phyloP scores from a whole-genome alignment of 768 basidiomycete species.

The Boletales sp. region DNA sequence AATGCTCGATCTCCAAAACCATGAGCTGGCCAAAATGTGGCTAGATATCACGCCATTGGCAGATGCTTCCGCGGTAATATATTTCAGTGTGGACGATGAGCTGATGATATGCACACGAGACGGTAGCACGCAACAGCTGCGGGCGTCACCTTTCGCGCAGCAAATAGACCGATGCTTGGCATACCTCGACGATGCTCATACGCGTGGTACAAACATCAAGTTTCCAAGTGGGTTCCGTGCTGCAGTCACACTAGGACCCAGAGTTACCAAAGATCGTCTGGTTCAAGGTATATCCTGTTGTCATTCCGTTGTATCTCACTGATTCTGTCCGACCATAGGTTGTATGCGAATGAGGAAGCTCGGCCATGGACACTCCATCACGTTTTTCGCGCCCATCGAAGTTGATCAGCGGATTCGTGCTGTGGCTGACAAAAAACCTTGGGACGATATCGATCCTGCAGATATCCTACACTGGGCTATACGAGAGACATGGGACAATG shows the following conservation, averaged over 20 bases:
- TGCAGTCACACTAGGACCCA: slow-evolving; percentile 11
- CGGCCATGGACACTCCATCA: slow-evolving; percentile 43
- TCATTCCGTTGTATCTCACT: too few relatives aligned
- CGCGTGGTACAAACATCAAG: slow-evolving; percentile 14
- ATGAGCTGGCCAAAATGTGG: slow-evolving; percentile 38
- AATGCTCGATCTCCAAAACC: slow-evolving; percentile 47
- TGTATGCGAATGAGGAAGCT: slow-evolving; percentile 55
- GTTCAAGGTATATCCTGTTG: slow-evolving; percentile 6
- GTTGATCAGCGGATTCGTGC: slow-evolving; percentile 37
- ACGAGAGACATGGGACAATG: slow-evolving; percentile 40
- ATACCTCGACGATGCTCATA: slow-evolving; percentile 15
- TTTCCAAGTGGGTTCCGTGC: slow-evolving; percentile 12
- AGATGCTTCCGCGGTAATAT: slow-evolving; percentile 19
- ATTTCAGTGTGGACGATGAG: slow-evolving; percentile 13
- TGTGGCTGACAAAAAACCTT: slow-evolving; percentile 6
- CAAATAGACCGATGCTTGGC: slow-evolving; percentile 3
- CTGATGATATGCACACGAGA: slow-evolving; percentile 33
- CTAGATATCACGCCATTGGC: slow-evolving; percentile 16
- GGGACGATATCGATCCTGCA: slow-evolving; percentile 6
- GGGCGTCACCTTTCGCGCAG: slow-evolving; percentile 26
- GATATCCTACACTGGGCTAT: slow-evolving; percentile 46
- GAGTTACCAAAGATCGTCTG: slow-evolving; percentile 12
- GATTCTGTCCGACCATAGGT: slow-evolving; percentile 26
- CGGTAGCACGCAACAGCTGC: slow-evolving; percentile 33
- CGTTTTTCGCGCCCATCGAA: slow-evolving; percentile 47